Base-by-base conservation (phyloP, 116 monocot genomes). In the Phalaenopsis hybrid region DNA sequence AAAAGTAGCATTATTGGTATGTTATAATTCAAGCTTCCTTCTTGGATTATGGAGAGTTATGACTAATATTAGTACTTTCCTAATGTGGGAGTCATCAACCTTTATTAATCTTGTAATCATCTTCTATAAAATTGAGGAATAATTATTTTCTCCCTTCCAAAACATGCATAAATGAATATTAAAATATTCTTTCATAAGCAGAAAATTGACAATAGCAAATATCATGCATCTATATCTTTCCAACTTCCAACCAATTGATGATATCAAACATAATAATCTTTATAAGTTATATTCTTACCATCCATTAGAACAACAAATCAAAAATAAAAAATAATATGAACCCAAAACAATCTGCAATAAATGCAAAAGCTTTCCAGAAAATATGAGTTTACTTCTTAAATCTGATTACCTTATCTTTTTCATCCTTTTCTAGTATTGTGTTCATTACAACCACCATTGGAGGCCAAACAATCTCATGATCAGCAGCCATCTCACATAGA, bases 391-490 rank as follows among this genome's bases (percentile, higher is more conserved):
- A 41, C 16, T 65, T 46, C n/a, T 12, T 37, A 75, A 75, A 75
- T 18, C 21, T 45, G 20, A 11, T 43, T 83, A 94, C 97, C 94
- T 89, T 94, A 28, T 94, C 92, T 83, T 91, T 86, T 7, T 97
- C 97, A 85, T 93, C 94, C 79, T 90, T 68, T 44, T 91, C 92
- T 46, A 97, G 89, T 37, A 85, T 17, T 18, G 97, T 97, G 77
- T 97, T 97, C 94, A 89, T 94, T 33, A 97, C 77, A 46, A 94
- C 82, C 37, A 94, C 97, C 90, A 94, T 94, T 44, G 97, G 97
- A 85, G 97, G 97, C 97, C 97, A 97, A 34, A 97, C 91, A 63
- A 97, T 93, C 41, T 92, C 92, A 87, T 85, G 87, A 83, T 96
- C 94, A 16, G 81, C 79, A 58, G 86, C 85, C 23, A 81, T 87